Percentiles rank a stretch among this genome's conserved stretches.
phyloP scores from a whole-genome alignment of 139 green algal genomes.

The Dunaliella sp. region DNA sequence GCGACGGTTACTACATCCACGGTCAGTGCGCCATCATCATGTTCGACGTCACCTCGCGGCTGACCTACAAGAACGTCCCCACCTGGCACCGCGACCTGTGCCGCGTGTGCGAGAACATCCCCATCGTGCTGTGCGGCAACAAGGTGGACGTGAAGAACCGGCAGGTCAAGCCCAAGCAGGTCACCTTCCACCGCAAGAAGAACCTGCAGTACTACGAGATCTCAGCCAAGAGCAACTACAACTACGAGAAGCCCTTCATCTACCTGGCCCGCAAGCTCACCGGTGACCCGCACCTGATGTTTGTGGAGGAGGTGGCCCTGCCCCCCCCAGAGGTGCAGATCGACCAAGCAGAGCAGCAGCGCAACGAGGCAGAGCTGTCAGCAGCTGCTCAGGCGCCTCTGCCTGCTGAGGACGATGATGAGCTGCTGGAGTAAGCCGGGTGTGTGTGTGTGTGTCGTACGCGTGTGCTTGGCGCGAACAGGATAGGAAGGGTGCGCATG shows the following conservation, averaged over 20 bases:
- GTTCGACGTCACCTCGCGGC: conserved; percentile 99
- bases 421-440: conserved; percentile 51
- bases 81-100: conserved; percentile 98
- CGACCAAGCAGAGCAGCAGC: conserved; percentile 86
- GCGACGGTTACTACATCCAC: conserved; percentile 99
- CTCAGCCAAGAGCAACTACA: conserved; percentile 99
- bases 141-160: conserved; percentile 99
- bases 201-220: conserved; percentile 99
- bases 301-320: conserved; percentile 93
- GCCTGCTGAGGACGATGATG: conserved; percentile 69
- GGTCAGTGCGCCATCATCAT: conserved; percentile 99
- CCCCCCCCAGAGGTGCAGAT: conserved; percentile 91
- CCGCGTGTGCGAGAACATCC: conserved; percentile 99
- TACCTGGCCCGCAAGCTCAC: conserved; percentile 98
- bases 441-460: background rate
- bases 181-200: conserved; percentile 97
- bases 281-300: conserved; percentile 91
- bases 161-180: conserved; percentile 99
- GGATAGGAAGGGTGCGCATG: background rate
- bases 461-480: background rate
- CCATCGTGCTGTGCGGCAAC: conserved; percentile 99
- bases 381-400: conserved; percentile 56
- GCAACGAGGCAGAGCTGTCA: conserved; percentile 64
- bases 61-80: conserved; percentile 99
- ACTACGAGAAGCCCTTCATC: conserved; percentile 99